phyloP scores from a whole-genome alignment of 192 early-diverging fungal species.

The Obelidium mucronatum region DNA sequence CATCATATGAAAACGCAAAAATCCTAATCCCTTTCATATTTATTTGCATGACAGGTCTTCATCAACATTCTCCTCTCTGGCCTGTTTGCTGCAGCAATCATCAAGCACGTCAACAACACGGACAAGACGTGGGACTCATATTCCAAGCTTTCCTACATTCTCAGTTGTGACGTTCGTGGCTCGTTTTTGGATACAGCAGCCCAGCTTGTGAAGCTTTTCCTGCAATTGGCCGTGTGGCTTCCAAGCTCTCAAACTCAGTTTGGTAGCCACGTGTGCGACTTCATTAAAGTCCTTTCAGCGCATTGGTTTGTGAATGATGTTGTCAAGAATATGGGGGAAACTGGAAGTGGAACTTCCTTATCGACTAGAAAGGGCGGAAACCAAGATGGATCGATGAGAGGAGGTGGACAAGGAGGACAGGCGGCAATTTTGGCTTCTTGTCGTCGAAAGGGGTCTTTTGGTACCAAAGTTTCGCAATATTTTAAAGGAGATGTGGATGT shows the following conservation, averaged over 20 bases:
- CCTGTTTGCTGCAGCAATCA: constrained; percentile 21
- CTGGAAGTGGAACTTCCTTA: background rate
- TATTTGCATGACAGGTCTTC: constrained; percentile 22
- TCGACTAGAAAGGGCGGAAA: background rate
- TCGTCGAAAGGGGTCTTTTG: constrained; percentile 17
- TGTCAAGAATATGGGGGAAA: constrained; percentile 2
- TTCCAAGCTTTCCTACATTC: constrained; percentile 8
- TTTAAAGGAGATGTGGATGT: background rate
- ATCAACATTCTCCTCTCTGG: constrained; percentile 35
- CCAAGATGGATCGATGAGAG: background rate
- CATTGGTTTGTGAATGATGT: constrained; percentile 43
- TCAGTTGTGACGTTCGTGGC: constrained; percentile 33
- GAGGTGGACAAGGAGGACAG: background rate
- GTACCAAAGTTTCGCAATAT: background rate
- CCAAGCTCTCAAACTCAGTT: constrained; percentile 11
- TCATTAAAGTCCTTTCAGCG: constrained; percentile 28
- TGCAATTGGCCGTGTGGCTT: constrained; percentile 7
- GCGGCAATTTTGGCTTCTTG: background rate
- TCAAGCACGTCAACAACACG: constrained; percentile 24
- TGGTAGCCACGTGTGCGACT: constrained; percentile 39
- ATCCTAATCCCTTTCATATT: background rate
- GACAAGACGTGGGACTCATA: constrained; percentile 28
- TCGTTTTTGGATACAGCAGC: constrained; percentile 32
- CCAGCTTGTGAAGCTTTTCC: constrained; percentile 29
- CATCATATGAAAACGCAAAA: background rate